These are phyloP conservation scores for Dendrobium catenatum DNA, from an alignment of 106 monocot genomes.

Conservation along the genomic window DNA sequence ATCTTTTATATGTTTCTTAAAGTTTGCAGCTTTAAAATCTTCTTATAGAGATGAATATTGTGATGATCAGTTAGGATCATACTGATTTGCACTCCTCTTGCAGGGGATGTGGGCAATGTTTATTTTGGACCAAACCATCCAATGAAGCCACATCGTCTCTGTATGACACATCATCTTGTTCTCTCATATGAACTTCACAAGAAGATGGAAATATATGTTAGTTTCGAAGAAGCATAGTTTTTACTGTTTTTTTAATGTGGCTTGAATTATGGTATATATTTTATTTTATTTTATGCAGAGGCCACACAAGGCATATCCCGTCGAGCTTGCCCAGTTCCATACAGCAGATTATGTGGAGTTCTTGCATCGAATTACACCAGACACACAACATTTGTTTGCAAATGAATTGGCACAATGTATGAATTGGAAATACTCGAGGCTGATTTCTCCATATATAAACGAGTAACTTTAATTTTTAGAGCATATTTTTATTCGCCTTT, in stretches of 20 bases:
- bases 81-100: constrained; percentile 9
- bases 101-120: constrained; percentile 95
- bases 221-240: constrained; percentile 22
- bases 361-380: constrained; percentile 82
- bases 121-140: constrained; percentile 98
- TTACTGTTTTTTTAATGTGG: neutral
- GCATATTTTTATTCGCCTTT: neutral
- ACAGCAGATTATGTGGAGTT: constrained; percentile 95
- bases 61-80: neutral
- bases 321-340: constrained; percentile 96
- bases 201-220: constrained; percentile 99
- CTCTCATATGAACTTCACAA: constrained; percentile 91
- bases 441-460: neutral
- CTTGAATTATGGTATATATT: constrained; percentile 1
- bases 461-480: neutral
- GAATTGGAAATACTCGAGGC: constrained; percentile 6
- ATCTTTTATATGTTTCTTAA: neutral
- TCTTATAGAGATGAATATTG: neutral
- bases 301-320: constrained; percentile 93
- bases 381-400: constrained; percentile 61
- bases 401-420: constrained; percentile 71
- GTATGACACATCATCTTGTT: constrained; percentile 98
- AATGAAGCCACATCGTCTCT: constrained; percentile 97
- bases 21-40: neutral
- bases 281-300: constrained; percentile 44